Conservation (phyloP, 164 flowering plant genomes). For the Taxillus chinensis region DNA sequence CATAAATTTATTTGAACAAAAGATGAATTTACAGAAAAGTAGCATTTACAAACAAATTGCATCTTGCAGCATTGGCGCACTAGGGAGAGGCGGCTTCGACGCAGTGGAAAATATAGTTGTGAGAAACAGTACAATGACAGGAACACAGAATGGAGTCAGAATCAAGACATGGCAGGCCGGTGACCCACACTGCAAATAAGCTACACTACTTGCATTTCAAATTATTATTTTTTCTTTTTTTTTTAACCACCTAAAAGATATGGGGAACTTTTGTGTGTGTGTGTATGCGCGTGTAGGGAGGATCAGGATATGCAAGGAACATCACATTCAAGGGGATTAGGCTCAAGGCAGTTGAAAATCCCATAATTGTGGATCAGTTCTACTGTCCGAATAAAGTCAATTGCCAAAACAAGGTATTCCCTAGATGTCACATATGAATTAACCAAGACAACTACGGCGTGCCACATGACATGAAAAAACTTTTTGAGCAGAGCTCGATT, state of each 20-base stretch:
- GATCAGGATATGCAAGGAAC: background rate
- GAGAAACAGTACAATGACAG: background rate
- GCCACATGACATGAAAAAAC: no score
- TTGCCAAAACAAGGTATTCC: constrained; percentile 1
- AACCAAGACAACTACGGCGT: no score
- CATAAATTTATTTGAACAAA: background rate
- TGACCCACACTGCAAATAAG: background rate
- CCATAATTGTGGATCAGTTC: constrained; percentile 4
- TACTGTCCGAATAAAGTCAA: background rate
- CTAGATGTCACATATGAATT: no score
- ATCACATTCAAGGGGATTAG: constrained; percentile 1
- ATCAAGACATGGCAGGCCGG: constrained; percentile 4
- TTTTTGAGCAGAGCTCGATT: no score
- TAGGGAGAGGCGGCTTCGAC: background rate
- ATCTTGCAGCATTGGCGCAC: constrained; percentile 4
- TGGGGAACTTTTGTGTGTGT: background rate
- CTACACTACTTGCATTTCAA: background rate
- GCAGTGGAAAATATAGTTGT: constrained; percentile 1
- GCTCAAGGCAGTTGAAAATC: background rate
- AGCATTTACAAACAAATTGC: background rate
- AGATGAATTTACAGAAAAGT: background rate
- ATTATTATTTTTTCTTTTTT: background rate
- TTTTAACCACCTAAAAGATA: no score
- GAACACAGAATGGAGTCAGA: constrained; percentile 1
- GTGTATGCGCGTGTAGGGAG: background rate